Percentiles rank a stretch among this genome's conserved stretches.
Evolutionary conservation across 2,329 filamentous ascomycete genomes (phyloP).

Genomic region (Sporothrix phasma): DNA sequence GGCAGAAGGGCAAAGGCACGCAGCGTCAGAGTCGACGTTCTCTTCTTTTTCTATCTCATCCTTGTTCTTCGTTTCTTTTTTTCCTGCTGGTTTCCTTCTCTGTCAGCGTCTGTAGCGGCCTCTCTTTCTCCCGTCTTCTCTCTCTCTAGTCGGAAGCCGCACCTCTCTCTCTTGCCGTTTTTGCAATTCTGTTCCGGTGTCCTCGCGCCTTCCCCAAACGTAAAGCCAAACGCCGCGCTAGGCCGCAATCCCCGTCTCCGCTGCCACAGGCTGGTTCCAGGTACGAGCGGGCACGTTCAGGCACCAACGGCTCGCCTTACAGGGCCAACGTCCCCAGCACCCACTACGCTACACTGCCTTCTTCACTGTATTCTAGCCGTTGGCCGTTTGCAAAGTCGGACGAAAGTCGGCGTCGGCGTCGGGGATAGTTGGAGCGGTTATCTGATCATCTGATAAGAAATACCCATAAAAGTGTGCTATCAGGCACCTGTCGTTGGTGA

Average conservation of each 20-base stretch:
- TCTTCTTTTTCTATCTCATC: not conserved
- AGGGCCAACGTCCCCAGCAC: not conserved
- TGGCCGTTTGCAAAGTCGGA: not conserved
- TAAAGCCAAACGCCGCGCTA: not conserved
- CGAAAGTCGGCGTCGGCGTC: not conserved
- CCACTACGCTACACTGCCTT: too few species aligned
- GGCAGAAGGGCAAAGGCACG: not conserved
- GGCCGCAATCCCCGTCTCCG: not conserved
- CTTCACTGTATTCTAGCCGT: not conserved
- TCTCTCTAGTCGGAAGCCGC: too few species aligned
- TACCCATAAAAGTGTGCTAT: not conserved
- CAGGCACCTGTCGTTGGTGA: not conserved
- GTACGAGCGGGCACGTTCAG: not conserved
- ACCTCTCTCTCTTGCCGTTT: not conserved
- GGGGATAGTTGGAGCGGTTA: not conserved
- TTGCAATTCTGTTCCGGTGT: not conserved
- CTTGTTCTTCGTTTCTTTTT: not conserved
- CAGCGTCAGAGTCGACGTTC: not conserved
- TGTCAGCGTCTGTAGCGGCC: too few species aligned
- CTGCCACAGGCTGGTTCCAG: not conserved
- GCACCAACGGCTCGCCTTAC: not conserved
- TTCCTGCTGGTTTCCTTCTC: not conserved
- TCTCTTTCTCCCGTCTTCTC: not conserved
- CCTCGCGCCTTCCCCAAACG: not conserved
- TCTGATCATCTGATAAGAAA: not conserved